Evolutionary conservation across 257 asterid species (phyloP).

Genomic region (Striga asiatica): DNA sequence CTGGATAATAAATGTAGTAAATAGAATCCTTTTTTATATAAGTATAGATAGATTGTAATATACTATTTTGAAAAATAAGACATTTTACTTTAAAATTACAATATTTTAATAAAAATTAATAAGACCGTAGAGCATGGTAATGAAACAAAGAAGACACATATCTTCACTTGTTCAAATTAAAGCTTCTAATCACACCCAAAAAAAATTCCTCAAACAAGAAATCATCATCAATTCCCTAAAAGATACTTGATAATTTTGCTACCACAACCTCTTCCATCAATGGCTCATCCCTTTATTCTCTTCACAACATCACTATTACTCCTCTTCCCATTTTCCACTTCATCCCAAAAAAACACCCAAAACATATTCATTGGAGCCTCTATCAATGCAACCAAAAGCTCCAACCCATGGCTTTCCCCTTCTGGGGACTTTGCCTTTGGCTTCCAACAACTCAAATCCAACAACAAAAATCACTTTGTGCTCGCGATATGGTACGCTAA

Average conservation of each 20-base stretch:
- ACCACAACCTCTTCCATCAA: background rate
- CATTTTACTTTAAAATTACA: too few species aligned
- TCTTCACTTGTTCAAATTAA: too few species aligned
- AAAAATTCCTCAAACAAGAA: background rate
- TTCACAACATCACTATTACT: background rate
- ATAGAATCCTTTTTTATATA: too few species aligned
- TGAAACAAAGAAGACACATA: too few species aligned
- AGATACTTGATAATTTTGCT: too few species aligned
- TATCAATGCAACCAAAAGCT: conserved; percentile 23
- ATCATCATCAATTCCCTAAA: background rate
- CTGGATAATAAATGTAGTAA: too few species aligned
- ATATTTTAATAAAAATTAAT: too few species aligned
- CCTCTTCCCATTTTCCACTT: conserved; percentile 8
- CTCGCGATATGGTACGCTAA: conserved; percentile 40
- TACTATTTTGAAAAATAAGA: too few species aligned
- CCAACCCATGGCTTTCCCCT: conserved; percentile 52
- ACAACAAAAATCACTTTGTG: conserved; percentile 14
- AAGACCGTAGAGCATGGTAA: too few species aligned
- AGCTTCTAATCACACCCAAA: too few species aligned
- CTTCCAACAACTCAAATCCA: conserved; percentile 19
- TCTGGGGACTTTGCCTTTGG: conserved; percentile 51
- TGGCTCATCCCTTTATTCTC: conserved; percentile 12
- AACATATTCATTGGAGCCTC: conserved; percentile 13
- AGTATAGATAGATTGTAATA: too few species aligned
- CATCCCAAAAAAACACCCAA: conserved; percentile 24